Evolutionary conservation across 2,329 filamentous ascomycete genomes (phyloP).

Genomic region (Diaporthe australafricana): DNA sequence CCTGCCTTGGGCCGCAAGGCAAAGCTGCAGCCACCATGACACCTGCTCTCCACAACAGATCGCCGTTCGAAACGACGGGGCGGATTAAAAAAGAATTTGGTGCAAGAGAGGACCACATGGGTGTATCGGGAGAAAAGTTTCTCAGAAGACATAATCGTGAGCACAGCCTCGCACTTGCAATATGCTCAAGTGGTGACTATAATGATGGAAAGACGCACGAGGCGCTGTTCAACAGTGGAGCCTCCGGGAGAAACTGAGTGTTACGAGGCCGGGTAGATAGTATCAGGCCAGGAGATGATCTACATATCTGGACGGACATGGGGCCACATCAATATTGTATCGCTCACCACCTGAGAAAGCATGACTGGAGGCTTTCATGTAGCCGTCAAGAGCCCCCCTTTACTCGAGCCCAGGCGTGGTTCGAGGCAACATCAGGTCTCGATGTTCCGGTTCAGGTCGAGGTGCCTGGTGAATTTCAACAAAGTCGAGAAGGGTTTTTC

Average conservation of each 20-base stretch:
- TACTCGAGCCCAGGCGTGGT: no score
- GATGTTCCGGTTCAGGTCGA: neutral
- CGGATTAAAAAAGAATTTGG: conserved; percentile 1
- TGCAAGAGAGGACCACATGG: conserved; percentile 4
- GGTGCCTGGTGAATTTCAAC: neutral
- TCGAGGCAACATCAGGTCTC: neutral
- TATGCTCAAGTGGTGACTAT: neutral
- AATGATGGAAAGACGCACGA: conserved; percentile 18
- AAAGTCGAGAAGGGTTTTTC: no score
- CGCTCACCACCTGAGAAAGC: conserved; percentile 10
- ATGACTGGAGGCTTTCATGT: neutral
- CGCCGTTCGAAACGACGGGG: neutral
- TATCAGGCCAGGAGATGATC: neutral
- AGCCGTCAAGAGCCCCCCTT: no score
- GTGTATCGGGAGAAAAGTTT: conserved; percentile 27
- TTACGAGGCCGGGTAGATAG: conserved; percentile 10
- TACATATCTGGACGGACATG: conserved; percentile 23
- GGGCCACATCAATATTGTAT: conserved; percentile 13
- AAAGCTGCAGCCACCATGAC: neutral
- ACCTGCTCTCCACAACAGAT: neutral
- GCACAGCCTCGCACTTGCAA: conserved; percentile 12
- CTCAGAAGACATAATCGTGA: conserved; percentile 17
- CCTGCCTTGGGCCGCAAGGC: no score
- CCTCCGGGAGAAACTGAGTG: conserved; percentile 26
- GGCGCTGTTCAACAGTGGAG: conserved; percentile 26